Base-by-base conservation (phyloP, 202 grass and related monocot species). In the Carex arenaria region DNA sequence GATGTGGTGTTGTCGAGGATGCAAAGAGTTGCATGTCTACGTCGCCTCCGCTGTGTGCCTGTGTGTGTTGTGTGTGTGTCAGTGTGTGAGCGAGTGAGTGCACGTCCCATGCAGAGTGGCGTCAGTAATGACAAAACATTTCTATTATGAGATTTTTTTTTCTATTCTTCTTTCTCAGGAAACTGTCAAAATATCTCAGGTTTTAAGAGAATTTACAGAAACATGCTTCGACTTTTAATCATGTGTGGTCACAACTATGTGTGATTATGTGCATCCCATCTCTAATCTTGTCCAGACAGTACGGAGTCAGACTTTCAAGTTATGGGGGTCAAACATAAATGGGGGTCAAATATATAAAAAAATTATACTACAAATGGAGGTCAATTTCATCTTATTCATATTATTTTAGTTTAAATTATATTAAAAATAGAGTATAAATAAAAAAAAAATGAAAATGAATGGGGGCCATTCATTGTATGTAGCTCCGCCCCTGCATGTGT, bases 61-160 rank as follows among this genome's bases (percentile, higher is more conserved):
- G 74, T 59, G 51, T 36, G 34, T 32, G 72, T 68, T 57, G 45
- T 78, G 74, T 59, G 51, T 36, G 34, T 32, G 72, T 68, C n/a
- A 15, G 65, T 63, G 60, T 14, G 56, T 14, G 59, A 14, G 55
- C 40, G 77, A 45, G 61, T 55, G 36, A 82, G 80, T 82, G 80
- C 59, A 82, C 49, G 80, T 82, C 80, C 61, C 63, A 69, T 82
- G 80, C 80, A 69, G 9, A 14, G 42, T 82, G 63, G 63, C 63
- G 61, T 82, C 63, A 82, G 42, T 55, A 23, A 10, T 85, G 42
- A 75, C 68, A 62, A 23, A 26, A 26, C 26, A 26, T 26, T 26
- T 26, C 26, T 26, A 26, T 26, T 26, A 26, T 26, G 26, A 26
- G 26, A 26, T 26, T 26, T 26, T 26, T 47, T 22, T 23, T 72